Evolutionary conservation across 441 rosid species (phyloP).

Genomic region (Adansonia gregorii): DNA sequence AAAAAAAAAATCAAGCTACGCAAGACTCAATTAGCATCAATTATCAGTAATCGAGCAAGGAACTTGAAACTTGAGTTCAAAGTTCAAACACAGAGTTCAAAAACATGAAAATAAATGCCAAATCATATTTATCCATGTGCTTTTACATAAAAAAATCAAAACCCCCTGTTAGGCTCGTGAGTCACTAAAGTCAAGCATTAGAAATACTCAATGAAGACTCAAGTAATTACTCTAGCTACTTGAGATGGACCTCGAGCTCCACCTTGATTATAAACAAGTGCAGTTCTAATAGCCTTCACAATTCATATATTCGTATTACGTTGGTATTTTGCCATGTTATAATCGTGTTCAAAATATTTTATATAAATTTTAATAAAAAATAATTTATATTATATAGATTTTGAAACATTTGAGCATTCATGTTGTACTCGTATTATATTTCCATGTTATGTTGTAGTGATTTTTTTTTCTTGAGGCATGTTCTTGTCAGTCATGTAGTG

Average conservation of each 20-base stretch:
- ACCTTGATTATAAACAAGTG: background rate
- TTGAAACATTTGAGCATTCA: too few species aligned
- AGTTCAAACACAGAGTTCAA: too few species aligned
- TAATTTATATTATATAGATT: too few species aligned
- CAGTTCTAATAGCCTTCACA: background rate
- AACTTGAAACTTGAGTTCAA: background rate
- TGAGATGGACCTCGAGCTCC: background rate
- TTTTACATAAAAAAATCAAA: background rate
- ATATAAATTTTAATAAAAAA: too few species aligned
- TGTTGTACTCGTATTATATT: too few species aligned
- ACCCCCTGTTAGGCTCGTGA: background rate
- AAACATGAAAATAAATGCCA: background rate
- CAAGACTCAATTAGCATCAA: background rate
- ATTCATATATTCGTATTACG: too few species aligned
- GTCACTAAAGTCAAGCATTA: background rate
- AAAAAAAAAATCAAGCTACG: background rate
- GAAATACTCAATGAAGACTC: background rate
- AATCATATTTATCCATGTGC: background rate
- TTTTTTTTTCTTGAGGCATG: too few species aligned
- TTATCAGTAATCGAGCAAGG: background rate
- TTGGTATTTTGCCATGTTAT: too few species aligned
- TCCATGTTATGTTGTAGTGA: too few species aligned
- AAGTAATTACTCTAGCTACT: background rate
- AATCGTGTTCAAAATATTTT: too few species aligned
- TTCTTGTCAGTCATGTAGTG: too few species aligned